Conservation (phyloP, 1,284 basidiomycete species). For the Cutaneotrichosporon cutaneum region DNA sequence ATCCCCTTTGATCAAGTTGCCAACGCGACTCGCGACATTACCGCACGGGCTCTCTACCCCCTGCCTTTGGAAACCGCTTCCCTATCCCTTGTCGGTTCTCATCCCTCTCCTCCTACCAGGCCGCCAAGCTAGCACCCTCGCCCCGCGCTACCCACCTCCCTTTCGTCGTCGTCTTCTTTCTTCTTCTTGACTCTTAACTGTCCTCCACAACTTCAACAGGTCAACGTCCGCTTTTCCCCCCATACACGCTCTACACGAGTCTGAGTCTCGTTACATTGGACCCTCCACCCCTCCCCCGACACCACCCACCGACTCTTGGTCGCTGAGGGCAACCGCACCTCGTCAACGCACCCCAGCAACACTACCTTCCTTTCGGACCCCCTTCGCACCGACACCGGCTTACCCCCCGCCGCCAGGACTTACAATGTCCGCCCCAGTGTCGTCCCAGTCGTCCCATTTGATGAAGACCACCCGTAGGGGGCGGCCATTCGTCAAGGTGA, state of each 20-base stretch:
- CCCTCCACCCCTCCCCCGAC: neutral
- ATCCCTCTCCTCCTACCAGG: neutral
- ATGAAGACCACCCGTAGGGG: constrained; percentile 96
- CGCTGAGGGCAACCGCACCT: neutral
- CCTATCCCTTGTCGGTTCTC: neutral
- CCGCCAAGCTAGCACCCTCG: too few species aligned
- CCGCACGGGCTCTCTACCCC: neutral
- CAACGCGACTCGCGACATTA: neutral
- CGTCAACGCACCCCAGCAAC: neutral
- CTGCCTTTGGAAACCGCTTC: neutral
- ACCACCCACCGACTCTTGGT: neutral
- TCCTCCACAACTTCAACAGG: neutral
- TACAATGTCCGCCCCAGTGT: constrained; percentile 30
- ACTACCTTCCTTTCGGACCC: constrained; percentile 1
- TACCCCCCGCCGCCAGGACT: constrained; percentile 2
- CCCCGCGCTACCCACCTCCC: neutral
- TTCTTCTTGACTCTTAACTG: constrained; percentile 3
- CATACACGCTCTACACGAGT: neutral
- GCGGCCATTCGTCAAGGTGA: constrained; percentile 86
- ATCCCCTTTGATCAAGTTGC: too few species aligned
- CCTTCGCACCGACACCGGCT: too few species aligned
- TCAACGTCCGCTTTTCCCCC: neutral
- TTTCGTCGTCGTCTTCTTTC: neutral
- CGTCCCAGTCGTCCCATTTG: constrained; percentile 67
- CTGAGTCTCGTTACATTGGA: neutral